Evolutionary conservation across 2,329 filamentous ascomycete species (phyloP).

Genomic region (Gnomoniopsis sp.): DNA sequence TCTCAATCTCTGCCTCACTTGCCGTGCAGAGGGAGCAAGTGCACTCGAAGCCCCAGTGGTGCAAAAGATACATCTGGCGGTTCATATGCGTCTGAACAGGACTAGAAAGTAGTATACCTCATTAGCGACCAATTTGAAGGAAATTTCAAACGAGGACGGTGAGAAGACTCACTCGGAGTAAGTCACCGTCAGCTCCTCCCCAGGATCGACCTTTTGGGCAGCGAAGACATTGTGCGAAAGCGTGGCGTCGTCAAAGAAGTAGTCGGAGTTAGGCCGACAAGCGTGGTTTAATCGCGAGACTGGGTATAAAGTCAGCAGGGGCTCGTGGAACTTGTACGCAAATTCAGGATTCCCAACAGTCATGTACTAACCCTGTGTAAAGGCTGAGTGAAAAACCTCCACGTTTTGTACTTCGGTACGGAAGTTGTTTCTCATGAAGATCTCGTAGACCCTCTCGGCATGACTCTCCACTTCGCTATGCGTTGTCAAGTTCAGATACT

Average conservation of each 20-base stretch:
- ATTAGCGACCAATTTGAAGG: slow-evolving; percentile 10
- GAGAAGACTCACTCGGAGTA: slow-evolving; percentile 32
- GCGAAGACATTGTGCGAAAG: slow-evolving; percentile 35
- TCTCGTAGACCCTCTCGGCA: slow-evolving; percentile 25
- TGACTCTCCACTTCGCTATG: slow-evolving; percentile 19
- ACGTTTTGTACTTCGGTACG: slow-evolving; percentile 22
- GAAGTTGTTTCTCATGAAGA: slow-evolving; percentile 31
- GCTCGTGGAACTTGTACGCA: too few relatives aligned
- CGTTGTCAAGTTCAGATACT: slow-evolving; percentile 28
- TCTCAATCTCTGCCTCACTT: slow-evolving; percentile 22
- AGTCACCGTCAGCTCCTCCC: slow-evolving; percentile 40
- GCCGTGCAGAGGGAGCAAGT: slow-evolving; percentile 33
- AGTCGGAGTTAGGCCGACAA: slow-evolving; percentile 37
- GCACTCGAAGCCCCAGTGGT: slow-evolving; percentile 37
- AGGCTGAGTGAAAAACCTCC: slow-evolving; percentile 28
- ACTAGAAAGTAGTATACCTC: slow-evolving; percentile 12
- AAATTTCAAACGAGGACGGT: not conserved
- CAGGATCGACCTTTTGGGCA: slow-evolving; percentile 32
- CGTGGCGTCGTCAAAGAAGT: slow-evolving; percentile 35
- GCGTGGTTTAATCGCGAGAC: slow-evolving; percentile 40
- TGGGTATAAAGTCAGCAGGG: slow-evolving; percentile 4
- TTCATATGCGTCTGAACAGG: slow-evolving; percentile 29
- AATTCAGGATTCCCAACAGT: not conserved
- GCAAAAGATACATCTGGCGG: slow-evolving; percentile 27
- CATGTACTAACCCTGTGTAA: slow-evolving; percentile 27